Evolutionary conservation across 2,329 filamentous ascomycete species (phyloP), one percentile per base, ranked within the genome.

Genomic region (Cladophialophora chaetospira): DNA sequence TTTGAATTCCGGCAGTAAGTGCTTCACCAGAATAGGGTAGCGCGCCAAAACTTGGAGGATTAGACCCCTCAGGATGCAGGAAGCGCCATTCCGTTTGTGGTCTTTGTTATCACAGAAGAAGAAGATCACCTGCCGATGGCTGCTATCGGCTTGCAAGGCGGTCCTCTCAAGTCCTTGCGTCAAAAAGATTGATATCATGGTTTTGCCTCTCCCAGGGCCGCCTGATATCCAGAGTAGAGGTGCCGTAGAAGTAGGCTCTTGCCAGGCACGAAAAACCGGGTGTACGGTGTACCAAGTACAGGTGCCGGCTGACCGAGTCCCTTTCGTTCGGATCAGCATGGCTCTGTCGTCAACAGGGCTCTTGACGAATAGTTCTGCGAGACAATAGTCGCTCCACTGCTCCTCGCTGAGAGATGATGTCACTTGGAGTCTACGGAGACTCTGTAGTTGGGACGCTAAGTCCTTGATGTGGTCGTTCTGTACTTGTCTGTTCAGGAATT

Each of bases 151-250:
- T 9, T 55, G 13, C 15, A 59, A 46, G 33, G 61, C 56, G 35
- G 60, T 15, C 29, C 38, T 25, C 52, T 67, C 56, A 29, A 63
- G 50, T 51, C 63, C 54, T 38, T 61, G 48, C 46, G 63, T 66
- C 10, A 67, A 55, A 58, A 65, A 68, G 40, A 67, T 66, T 11
- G 64, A 47, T 17, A 69, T 43, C 56, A 68, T 67, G 10, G 66
- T 66, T 45, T 69, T 69, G 6, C 67, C 67, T 57, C 65, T 66
- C 48, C 67, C 67, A 53, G 66, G 64, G 17, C 64, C 63, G 11
- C 66, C 66, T 15, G 53, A 63, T 33, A 69, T 62, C 64, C 66
- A 68, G 42, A 69, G 65, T 9, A 67, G 58, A 17, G 50, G 58
- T 44, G 46, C 36, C 10, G n/a, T 11, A 26, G 29, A 38, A 25